Percentiles rank a stretch among this genome's conserved stretches.
These are phyloP conservation scores for Plasmopara halstedii DNA, from an alignment of 352 stramenopile genomes.

Conservation along the genomic window DNA sequence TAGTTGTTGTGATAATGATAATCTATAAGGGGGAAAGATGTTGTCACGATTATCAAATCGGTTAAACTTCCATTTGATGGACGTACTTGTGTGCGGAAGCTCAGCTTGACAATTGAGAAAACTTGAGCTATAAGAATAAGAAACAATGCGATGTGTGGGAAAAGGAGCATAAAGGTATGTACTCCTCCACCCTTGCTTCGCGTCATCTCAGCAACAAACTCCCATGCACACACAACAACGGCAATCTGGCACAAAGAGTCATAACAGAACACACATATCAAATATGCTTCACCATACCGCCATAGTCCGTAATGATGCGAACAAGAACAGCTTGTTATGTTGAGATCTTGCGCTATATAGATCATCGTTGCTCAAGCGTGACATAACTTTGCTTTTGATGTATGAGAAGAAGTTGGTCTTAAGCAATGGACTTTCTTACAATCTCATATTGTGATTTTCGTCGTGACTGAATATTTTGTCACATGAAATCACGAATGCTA, in stretches of 20 bases:
- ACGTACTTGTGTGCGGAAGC: conserved; percentile 4
- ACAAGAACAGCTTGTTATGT: conserved; percentile 5
- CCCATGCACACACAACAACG: conserved; percentile 10
- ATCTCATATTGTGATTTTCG: too few relatives aligned
- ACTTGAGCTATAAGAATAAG: conserved; percentile 1
- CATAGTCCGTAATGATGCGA: conserved; percentile 1
- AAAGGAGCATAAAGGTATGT: conserved; percentile 3
- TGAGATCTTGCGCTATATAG: background rate
- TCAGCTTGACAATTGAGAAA: conserved; percentile 1
- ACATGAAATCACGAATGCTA: too few relatives aligned
- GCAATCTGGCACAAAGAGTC: conserved; percentile 1
- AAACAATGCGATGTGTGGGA: conserved; percentile 12
- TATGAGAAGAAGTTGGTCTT: too few relatives aligned
- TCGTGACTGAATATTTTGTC: too few relatives aligned
- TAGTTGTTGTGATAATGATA: background rate
- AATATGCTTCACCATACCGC: background rate
- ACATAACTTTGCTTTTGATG: too few relatives aligned
- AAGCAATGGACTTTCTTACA: too few relatives aligned
- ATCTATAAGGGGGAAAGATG: conserved; percentile 1
- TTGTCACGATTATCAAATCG: background rate
- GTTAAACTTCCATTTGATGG: background rate
- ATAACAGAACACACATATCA: background rate
- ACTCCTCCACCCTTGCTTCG: background rate
- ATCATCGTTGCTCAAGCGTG: background rate
- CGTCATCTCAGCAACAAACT: conserved; percentile 8